phyloP scores from a whole-genome alignment of 257 asterid species.

The Buddleja alternifolia region DNA sequence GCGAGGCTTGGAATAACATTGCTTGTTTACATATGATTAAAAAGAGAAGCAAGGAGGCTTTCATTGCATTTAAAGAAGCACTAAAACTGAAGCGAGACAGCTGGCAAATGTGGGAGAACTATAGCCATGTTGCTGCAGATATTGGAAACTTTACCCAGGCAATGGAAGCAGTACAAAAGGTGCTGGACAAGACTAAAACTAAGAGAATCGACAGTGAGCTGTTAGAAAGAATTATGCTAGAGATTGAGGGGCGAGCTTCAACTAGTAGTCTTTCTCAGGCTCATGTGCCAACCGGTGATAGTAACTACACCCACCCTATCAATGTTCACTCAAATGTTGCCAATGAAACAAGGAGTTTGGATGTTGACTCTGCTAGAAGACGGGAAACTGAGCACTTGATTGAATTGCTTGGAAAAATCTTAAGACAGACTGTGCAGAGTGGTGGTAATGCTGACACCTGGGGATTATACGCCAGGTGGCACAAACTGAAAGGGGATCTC shows the following conservation, averaged over 20 bases:
- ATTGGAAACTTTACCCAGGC: constrained; percentile 76
- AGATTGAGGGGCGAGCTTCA: constrained; percentile 54
- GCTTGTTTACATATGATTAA: constrained; percentile 90
- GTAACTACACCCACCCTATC: constrained; percentile 8
- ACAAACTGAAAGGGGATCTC: constrained; percentile 82
- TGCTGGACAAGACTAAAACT: constrained; percentile 62
- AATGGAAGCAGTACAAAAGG: constrained; percentile 74
- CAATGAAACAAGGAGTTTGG: constrained; percentile 33
- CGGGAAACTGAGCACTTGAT: constrained; percentile 64
- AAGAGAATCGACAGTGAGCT: constrained; percentile 63
- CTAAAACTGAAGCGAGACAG: constrained; percentile 82
- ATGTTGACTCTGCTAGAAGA: constrained; percentile 38
- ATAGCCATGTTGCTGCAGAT: constrained; percentile 85
- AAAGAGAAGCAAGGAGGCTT: constrained; percentile 78
- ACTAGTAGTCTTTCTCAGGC: constrained; percentile 29
- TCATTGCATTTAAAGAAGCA: constrained; percentile 96
- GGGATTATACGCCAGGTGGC: constrained; percentile 93
- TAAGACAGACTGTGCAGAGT: constrained; percentile 63
- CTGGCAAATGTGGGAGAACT: constrained; percentile 99
- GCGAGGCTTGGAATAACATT: constrained; percentile 97
- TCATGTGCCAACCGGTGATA: constrained; percentile 15
- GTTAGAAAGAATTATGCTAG: constrained; percentile 63
- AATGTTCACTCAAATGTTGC: constrained; percentile 26
- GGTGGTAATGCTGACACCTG: constrained; percentile 69
- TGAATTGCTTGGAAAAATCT: constrained; percentile 66